These are phyloP conservation scores for Uronychia binucleata DNA, from an alignment of 73 alveolate species.

Conservation along the genomic window DNA sequence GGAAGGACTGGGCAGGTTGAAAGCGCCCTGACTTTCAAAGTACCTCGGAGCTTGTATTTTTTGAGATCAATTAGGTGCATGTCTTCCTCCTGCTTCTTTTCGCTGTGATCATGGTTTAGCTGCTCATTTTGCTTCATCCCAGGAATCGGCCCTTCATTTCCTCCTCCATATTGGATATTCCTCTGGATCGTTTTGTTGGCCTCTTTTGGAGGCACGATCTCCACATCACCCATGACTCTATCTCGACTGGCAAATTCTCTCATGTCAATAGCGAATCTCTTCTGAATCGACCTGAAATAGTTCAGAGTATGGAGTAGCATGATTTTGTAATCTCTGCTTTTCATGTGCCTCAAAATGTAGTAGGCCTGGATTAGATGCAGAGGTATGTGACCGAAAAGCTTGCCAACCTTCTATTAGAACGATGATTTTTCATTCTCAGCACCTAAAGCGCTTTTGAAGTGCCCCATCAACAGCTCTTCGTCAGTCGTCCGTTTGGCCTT, in stretches of 20 bases:
- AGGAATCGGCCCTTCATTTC: background rate
- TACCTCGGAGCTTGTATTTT: conserved; percentile 49
- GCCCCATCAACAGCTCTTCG: background rate
- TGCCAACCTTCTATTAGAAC: conserved; percentile 1
- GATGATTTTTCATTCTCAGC: background rate
- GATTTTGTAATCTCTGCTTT: conserved; percentile 56
- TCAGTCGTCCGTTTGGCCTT: background rate
- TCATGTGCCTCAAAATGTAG: conserved; percentile 61
- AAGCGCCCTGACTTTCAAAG: conserved; percentile 25
- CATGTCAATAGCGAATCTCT: conserved; percentile 47
- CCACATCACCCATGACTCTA: conserved; percentile 56
- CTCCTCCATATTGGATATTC: background rate
- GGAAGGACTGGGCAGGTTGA: conserved; percentile 66
- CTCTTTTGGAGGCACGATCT: background rate
- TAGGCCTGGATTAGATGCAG: conserved; percentile 58
- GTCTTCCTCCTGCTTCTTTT: conserved; percentile 13
- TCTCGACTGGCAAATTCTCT: conserved; percentile 62
- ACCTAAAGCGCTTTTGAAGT: background rate
- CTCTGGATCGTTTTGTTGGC: background rate
- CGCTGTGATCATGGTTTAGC: background rate
- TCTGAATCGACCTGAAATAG: conserved; percentile 58
- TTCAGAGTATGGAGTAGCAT: conserved; percentile 38
- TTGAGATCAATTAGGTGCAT: conserved; percentile 39
- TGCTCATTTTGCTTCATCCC: conserved; percentile 1
- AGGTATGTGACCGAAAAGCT: conserved; percentile 33